Evolutionary conservation across 345 rosid species (phyloP), one percentile per base, ranked within the genome.

Genomic region (Brassica cretica): DNA sequence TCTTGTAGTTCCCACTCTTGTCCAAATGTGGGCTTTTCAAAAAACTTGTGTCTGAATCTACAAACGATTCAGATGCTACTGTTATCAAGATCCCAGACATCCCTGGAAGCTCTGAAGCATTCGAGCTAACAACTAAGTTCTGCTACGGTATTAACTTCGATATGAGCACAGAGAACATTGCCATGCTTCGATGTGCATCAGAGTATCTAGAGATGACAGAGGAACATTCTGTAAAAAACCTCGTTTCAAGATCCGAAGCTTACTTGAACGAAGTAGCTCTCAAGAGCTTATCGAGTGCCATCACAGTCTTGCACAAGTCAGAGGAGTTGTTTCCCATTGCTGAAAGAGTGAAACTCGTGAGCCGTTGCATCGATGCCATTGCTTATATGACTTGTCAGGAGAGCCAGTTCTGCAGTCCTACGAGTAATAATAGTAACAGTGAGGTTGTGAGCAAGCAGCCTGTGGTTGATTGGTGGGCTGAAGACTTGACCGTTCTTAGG

Each of bases 391-490:
- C 88, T 81, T 88, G 94, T 84, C 91, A 88, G 39, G 97, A 92
- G 53, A 94, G 85, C 63, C 87, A 85, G 15, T 86, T 89, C 77
- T 87, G 84, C 7, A 2, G 79, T 18, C 76, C 86, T 12, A 81
- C 84, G 8, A 77, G 82, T 56, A 89, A 83, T 75, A 81, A 76
- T n/a, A 78, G 86, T 5, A 80, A 80, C 56, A 70, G 67, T 66
- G 88, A 73, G 14, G 83, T 53, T 21, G 46, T 80, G 29, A 66
- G 86, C 2, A 72, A 84, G 11, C 89, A 85, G 77, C 77, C 85
- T 15, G 70, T 86, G 24, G 94, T 88, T 69, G 98, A 91, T 72
- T 92, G 98, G 97, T 94, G 99, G 98, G 97, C 97, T 68, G 98
- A 94, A 83, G 99, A 91, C 69, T 85, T 94, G 65, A 82, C 90